Conservation (phyloP, 257 asterid genomes). For the Lithospermum erythrorhizon region DNA sequence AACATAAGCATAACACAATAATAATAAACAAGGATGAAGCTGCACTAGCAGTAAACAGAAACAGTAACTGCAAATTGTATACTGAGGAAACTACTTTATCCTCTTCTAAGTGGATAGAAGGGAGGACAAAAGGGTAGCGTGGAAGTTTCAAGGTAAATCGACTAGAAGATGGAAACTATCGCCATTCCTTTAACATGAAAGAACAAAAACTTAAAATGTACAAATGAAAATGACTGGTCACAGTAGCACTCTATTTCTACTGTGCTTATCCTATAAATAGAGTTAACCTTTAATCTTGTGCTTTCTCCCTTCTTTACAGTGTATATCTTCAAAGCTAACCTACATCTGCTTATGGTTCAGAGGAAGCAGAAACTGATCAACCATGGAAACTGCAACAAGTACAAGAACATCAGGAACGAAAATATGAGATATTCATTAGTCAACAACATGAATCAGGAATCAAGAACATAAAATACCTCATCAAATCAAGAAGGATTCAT, state of each 20-base stretch:
- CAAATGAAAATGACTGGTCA: slow-evolving; percentile 17
- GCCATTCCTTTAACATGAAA: not conserved
- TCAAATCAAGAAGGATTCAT: slow-evolving; percentile 20
- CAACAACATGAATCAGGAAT: not conserved
- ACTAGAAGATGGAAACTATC: slow-evolving; percentile 1
- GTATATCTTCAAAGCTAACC: slow-evolving; percentile 40
- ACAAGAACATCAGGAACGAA: not conserved
- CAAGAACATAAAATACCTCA: slow-evolving; percentile 24
- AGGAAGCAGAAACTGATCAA: slow-evolving; percentile 11
- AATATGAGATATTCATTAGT: not conserved
- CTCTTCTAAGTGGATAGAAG: not conserved
- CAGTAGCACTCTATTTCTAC: slow-evolving; percentile 16
- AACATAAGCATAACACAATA: not conserved
- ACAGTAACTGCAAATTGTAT: not conserved
- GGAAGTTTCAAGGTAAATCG: not conserved
- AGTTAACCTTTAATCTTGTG: slow-evolving; percentile 22
- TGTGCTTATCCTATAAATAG: slow-evolving; percentile 28
- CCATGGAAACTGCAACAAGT: slow-evolving; percentile 14
- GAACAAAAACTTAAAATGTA: slow-evolving; percentile 22
- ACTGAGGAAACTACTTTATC: not conserved
- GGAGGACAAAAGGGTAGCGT: not conserved
- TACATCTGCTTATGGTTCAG: slow-evolving; percentile 12
- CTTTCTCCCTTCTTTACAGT: slow-evolving; percentile 40
- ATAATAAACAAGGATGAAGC: no score
- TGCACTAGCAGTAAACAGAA: not conserved